phyloP scores from a whole-genome alignment of 1,284 basidiomycete genomes.

The Athelia psychrophila region DNA sequence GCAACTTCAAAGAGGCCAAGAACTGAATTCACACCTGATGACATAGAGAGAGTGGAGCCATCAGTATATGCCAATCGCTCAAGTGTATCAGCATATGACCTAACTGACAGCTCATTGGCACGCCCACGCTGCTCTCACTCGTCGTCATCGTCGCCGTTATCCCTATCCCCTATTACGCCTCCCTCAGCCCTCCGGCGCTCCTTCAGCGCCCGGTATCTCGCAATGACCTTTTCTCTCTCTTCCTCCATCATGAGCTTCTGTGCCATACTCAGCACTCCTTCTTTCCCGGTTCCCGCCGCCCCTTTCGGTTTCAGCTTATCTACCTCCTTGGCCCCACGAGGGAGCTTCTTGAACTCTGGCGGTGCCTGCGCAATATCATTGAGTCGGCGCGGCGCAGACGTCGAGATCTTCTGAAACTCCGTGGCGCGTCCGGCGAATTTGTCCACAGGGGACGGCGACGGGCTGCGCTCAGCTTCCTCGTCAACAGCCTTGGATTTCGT shows the following conservation, averaged over 20 bases:
- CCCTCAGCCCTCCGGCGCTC: slow-evolving; percentile 23
- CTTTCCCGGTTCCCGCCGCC: slow-evolving; percentile 20
- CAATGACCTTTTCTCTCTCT: slow-evolving; percentile 67
- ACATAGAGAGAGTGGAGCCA: no score
- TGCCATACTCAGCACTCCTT: slow-evolving; percentile 64
- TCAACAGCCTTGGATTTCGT: slow-evolving; percentile 12
- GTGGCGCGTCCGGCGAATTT: slow-evolving; percentile 34
- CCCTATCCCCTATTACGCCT: background rate
- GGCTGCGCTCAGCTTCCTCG: slow-evolving; percentile 11
- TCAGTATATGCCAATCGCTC: no score
- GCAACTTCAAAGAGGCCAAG: no score
- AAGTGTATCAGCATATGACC: no score
- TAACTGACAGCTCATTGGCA: no score
- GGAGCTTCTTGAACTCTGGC: slow-evolving; percentile 44
- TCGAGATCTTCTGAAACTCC: slow-evolving; percentile 53
- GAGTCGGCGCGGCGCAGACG: slow-evolving; percentile 60
- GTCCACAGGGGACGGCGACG: slow-evolving; percentile 12
- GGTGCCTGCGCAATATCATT: slow-evolving; percentile 71
- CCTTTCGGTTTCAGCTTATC: slow-evolving; percentile 10
- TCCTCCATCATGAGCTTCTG: slow-evolving; percentile 73
- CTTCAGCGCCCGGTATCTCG: slow-evolving; percentile 67
- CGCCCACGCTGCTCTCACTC: no score
- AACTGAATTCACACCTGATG: no score
- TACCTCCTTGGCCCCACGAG: slow-evolving; percentile 32
- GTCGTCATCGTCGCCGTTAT: background rate